A percentile compares a stretch with the other conserved stretches of the same genome.
phyloP scores from a whole-genome alignment of 2,329 filamentous ascomycete genomes.

The Calonectria leucothoes region DNA sequence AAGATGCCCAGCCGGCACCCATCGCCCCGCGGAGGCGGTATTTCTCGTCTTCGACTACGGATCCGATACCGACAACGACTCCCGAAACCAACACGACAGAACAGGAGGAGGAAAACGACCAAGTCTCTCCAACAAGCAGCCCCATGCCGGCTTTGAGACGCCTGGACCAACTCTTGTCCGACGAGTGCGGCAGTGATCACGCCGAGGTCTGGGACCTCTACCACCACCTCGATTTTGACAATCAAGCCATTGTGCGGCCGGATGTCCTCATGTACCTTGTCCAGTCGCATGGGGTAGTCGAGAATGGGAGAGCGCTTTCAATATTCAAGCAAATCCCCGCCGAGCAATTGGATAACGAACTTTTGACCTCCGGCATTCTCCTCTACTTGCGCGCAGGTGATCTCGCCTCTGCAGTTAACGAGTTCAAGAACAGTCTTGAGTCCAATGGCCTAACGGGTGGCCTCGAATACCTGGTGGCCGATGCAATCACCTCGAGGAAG shows the following conservation, averaged over 20 bases:
- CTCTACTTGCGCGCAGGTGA: constrained; percentile 56
- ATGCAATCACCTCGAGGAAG: constrained; percentile 50
- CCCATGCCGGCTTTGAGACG: not conserved
- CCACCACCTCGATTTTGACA: constrained; percentile 47
- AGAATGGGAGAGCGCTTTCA: constrained; percentile 58
- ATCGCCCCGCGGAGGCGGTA: constrained; percentile 37
- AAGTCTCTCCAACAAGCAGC: not conserved
- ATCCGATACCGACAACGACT: constrained; percentile 6
- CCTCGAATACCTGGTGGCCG: constrained; percentile 57
- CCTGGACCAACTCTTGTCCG: constrained; percentile 38
- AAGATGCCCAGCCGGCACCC: constrained; percentile 25
- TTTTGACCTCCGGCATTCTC: constrained; percentile 54
- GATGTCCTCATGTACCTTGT: constrained; percentile 56
- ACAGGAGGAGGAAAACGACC: not conserved
- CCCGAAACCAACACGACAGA: not conserved
- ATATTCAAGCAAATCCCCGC: constrained; percentile 54
- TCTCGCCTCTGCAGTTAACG: constrained; percentile 49
- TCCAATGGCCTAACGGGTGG: constrained; percentile 49
- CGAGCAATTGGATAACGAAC: constrained; percentile 53
- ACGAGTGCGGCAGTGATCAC: constrained; percentile 43
- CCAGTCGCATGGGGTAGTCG: constrained; percentile 54
- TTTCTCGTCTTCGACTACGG: constrained; percentile 41
- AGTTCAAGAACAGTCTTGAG: constrained; percentile 54
- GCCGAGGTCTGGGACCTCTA: constrained; percentile 59
- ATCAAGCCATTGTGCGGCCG: constrained; percentile 43